Base-by-base conservation (phyloP, 1,139 yeast genomes). In the Protomyces macrosporus region DNA sequence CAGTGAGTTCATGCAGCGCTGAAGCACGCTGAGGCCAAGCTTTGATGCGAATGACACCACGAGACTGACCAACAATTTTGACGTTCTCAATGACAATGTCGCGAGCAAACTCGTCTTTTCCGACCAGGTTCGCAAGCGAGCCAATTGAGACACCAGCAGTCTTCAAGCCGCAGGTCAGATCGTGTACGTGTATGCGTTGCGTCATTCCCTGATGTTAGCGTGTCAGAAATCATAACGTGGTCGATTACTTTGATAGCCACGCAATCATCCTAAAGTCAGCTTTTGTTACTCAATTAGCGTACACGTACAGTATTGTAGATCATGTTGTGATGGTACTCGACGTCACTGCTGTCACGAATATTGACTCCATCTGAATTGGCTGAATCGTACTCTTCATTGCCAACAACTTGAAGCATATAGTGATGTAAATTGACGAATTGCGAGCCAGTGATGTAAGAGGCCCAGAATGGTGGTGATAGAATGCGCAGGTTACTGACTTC, bases 281-380 rank as follows among this genome's bases (percentile, higher is more conserved):
- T 14, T 6, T 37, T 9, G 3, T 9, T 14, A 4, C 1, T 37
- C n/a, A 7, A 12, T 14, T 12, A 9, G 1, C 14, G n/a, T 37
- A 14, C 42, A 37, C n/a, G n/a, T 37, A 37, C 42, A 6, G 56
- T 53, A 7, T 53, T 53, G 56, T 53, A 36, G 23, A 53, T 53
- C 6, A 34, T 34, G 23, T 40, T 36, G 34, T 53, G 35, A 16
- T 6, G 32, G 35, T 36, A 14, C 30, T 53, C 56, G 10, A 53
- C 40, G 35, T 53, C 16, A 14, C 32, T 33, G 37, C 45, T 37
- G 35, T 53, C 45, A 7, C 56, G 45, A 10, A 45, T 53, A 33
- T 53, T 39, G 45, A 37, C 12, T 33, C 56, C 56, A 16, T 53
- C 56, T n/a, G 56, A 36, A 33, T 53, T 53, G 56, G 37, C 12